A percentile compares a stretch with the other conserved stretches of the same genome.
These are phyloP conservation scores for Populus simonii DNA, from an alignment of 345 rosid genomes.

Conservation along the genomic window DNA sequence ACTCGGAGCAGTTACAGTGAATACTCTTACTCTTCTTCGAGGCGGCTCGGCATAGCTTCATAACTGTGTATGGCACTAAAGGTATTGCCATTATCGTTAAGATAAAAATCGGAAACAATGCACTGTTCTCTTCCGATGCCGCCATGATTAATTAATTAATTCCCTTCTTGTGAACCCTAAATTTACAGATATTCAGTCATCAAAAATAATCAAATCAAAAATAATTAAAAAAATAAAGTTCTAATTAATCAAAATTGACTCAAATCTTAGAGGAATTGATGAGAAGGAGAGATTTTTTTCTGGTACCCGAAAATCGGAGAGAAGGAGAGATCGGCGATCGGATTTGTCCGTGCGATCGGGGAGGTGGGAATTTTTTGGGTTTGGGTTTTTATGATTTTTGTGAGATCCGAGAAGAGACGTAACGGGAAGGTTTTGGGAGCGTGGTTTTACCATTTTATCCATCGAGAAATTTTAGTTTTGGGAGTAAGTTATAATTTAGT, in stretches of 20 bases:
- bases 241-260: too few relatives aligned
- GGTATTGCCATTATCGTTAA: slow-evolving; percentile 95
- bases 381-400: not conserved
- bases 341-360: too few relatives aligned
- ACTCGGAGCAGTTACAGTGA: slow-evolving; percentile 81
- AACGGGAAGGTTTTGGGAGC: not conserved
- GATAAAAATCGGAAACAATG: slow-evolving; percentile 89
- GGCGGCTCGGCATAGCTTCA: slow-evolving; percentile 67
- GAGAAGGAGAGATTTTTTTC: not conserved
- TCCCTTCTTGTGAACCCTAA: not conserved
- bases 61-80: slow-evolving; percentile 77
- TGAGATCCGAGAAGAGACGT: slow-evolving; percentile 15
- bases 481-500: not conserved
- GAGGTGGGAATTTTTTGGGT: not conserved
- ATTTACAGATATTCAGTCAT: not conserved
- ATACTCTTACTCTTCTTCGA: slow-evolving; percentile 66
- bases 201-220: not conserved
- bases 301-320: not conserved
- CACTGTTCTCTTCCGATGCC: slow-evolving; percentile 83
- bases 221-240: too few relatives aligned
- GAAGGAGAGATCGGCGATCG: not conserved
- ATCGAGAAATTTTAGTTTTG: too few relatives aligned
- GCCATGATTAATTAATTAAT: slow-evolving; percentile 53
- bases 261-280: too few relatives aligned
- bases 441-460: slow-evolving; percentile 6